Evolutionary conservation across 2,329 filamentous ascomycete genomes (phyloP), one percentile per base, ranked within the genome.

Genomic region (Capronia coronata): DNA sequence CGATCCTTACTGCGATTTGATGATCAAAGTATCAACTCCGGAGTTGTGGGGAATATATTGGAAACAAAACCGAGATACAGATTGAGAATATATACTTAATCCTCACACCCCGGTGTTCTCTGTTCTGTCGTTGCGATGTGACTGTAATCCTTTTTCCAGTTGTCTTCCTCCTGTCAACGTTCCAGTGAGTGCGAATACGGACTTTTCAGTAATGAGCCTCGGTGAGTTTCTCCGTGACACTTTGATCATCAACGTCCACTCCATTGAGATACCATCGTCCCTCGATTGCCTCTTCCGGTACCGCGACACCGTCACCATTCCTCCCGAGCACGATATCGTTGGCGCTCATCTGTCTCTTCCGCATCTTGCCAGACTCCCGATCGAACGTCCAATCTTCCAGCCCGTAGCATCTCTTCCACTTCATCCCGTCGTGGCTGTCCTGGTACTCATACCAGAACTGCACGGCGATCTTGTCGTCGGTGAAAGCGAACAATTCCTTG

Each of bases 401-500:
- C 0, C 88, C 88, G 62, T 94, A 94, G 38, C 84, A 89, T n/a
- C 87, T 76, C 75, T 84, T 90, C 87, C 87, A 94, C 65, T 87
- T 66, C 68, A 71, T 65, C 9, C 61, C 81, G 30, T 84, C 83
- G 1, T 74, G 60, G 6, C 69, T 68, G 61, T 91, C 86, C 56
- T 81, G 77, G 68, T 81, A 90, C 67, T 94, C 84, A 62, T 91
- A 94, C 87, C 87, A 94, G 65, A 93, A 94, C 63, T 94, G 87
- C 18, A 94, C 88, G 1, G 87, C 87, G 56, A 90, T 91, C 80
- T 84, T 66, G 40, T 59, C 49, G 19, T 54, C 54, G 29, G 46
- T 58, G 29, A 55, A 45, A n/a, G 48, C 40, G 38, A 94, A 94
- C 1, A 94, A 71, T 64, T 94, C 88, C 66, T 94, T 94, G 46